These are phyloP conservation scores for Solanum chacoense DNA, from an alignment of 305 asterid genomes.

Conservation along the genomic window DNA sequence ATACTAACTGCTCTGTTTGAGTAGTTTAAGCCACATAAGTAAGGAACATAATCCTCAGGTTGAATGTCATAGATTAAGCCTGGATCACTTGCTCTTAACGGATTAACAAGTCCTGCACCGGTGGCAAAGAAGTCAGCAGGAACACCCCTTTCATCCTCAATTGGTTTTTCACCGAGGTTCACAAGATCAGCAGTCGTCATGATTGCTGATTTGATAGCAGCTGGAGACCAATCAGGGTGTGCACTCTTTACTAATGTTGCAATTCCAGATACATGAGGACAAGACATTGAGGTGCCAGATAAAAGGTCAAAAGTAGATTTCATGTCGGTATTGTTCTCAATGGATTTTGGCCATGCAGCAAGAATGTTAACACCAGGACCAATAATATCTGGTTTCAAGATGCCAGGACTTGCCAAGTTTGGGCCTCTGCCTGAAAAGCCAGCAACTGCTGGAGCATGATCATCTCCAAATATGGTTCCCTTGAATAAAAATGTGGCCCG, in stretches of 20 bases:
- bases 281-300: constrained; percentile 21
- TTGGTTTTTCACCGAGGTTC: constrained; percentile 6
- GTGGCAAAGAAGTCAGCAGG: constrained; percentile 13
- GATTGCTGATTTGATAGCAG: constrained; percentile 18
- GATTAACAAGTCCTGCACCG: constrained; percentile 30
- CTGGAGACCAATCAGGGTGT: constrained; percentile 22
- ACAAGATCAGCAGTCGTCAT: constrained; percentile 14
- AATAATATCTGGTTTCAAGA: constrained; percentile 15
- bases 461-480: constrained; percentile 13
- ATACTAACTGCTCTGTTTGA: background rate
- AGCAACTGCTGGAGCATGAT: constrained; percentile 17
- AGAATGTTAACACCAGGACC: constrained; percentile 18
- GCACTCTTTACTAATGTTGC: constrained; percentile 14
- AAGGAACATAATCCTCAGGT: constrained; percentile 13
- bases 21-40: constrained; percentile 20
- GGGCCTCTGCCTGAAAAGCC: constrained; percentile 15
- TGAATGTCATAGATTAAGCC: constrained; percentile 19
- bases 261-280: constrained; percentile 19
- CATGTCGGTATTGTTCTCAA: background rate
- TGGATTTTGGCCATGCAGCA: constrained; percentile 10
- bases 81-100: constrained; percentile 21
- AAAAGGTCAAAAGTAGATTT: background rate
- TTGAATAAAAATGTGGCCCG: constrained; percentile 9
- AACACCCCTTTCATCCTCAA: constrained; percentile 11
- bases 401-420: constrained; percentile 5